Percentiles rank a stretch among this genome's conserved stretches.
Evolutionary conservation across 2,329 filamentous ascomycete genomes (phyloP).

Genomic region (Calonectria hawksworthii): DNA sequence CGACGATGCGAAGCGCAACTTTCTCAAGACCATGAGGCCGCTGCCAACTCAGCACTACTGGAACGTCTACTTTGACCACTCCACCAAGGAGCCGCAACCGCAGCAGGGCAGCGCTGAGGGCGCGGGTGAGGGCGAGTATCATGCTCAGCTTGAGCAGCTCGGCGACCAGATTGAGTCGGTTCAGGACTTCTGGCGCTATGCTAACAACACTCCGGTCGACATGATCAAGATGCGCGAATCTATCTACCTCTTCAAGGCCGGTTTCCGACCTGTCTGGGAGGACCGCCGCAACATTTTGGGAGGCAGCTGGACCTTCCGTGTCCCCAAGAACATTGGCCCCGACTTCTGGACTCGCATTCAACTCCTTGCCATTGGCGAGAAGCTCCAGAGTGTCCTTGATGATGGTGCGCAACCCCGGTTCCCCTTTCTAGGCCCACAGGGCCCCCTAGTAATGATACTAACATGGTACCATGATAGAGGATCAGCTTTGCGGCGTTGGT

Average conservation of each 20-base stretch:
- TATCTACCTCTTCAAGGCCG: constrained; percentile 84
- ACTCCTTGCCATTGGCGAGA: constrained; percentile 86
- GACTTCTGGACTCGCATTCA: constrained; percentile 88
- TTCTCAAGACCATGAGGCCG: constrained; percentile 79
- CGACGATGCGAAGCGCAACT: constrained; percentile 86
- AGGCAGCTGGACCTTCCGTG: constrained; percentile 93
- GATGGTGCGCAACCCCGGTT: constrained; percentile 64
- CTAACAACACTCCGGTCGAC: constrained; percentile 84
- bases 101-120: constrained; percentile 44
- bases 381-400: constrained; percentile 80
- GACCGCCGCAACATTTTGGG: constrained; percentile 89
- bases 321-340: constrained; percentile 80
- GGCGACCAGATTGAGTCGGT: constrained; percentile 80
- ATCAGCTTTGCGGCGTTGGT: constrained; percentile 91
- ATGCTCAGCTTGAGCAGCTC: constrained; percentile 72
- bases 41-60: constrained; percentile 86
- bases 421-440: constrained; percentile 3
- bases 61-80: constrained; percentile 78
- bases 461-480: constrained; percentile 63
- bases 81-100: constrained; percentile 43
- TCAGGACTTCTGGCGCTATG: constrained; percentile 88
- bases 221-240: constrained; percentile 83
- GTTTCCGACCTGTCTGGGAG: constrained; percentile 84
- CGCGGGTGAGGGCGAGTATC: constrained; percentile 59
- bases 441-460: constrained; percentile 29